Evolutionary conservation across 2,329 filamentous ascomycete species (phyloP), one percentile per base, ranked within the genome.

Genomic region (Alternaria gansuensis): DNA sequence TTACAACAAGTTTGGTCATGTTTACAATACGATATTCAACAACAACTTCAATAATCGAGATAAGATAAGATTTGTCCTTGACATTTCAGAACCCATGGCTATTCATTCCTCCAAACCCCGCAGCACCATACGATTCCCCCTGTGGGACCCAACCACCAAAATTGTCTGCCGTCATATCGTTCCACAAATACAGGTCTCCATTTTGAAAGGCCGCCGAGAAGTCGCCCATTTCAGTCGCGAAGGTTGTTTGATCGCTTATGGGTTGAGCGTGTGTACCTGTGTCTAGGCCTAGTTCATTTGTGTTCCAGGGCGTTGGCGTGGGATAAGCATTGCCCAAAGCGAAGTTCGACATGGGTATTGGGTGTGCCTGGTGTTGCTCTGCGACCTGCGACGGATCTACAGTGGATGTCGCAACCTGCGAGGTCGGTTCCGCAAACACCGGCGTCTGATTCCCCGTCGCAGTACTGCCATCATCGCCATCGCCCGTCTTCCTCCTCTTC

Each of bases 171-270:
- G 66, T 68, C n/a, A 71, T 61, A 28, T 75, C 75, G 46, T 76
- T 75, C 75, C 75, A 77, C 2, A 77, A 60, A 55, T 76, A 76
- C 51, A 77, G 61, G 53, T 77, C 75, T 8, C 75, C 75, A 21
- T 76, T 70, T 29, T 76, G 72, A 49, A 77, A 76, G 3, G 75
- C 73, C 0, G 68, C 62, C 0, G 68, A 69, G 54, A 77, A 76
- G 33, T 76, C 74, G 2, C 69, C 68, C 62, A 76, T 72, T 21
- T 73, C 72, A 3, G 68, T 60, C 1, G 69, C 60, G 14, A 69
- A 69, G 0, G 57, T 44, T 4, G 57, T 40, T 55, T 64, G 61
- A n/a, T 65, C 64, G 10, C 41, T 45, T 4, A 65, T 51, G 4
- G 57, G 24, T 40, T 60, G 57, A 11, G 48, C 40, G 0, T 51